Base-by-base conservation (phyloP, 1,139 yeast genomes). In the Wickerhamomyces sp. region DNA sequence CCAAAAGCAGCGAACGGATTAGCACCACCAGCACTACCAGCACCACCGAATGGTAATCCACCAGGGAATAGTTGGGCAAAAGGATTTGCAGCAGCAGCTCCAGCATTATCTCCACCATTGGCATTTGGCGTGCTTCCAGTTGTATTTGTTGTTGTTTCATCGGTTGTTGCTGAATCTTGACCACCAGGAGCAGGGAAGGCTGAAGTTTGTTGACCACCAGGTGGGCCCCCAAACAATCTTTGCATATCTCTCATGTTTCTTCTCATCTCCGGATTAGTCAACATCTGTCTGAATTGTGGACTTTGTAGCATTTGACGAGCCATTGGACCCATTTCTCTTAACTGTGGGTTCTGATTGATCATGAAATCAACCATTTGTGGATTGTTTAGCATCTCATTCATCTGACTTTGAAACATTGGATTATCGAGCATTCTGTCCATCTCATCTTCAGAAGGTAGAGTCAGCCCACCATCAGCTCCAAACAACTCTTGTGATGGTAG, bases 391-490 rank as follows among this genome's bases (percentile, higher is more conserved):
- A 87, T 75, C 33, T 85, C 76, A 52, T 80, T 76, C 86, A 91
- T 77, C 43, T 81, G 73, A 54, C 87, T 88, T 53, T 80, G 87
- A 48, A 86, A 75, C 61, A 75, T 68, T 23, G 97, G 97, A 49
- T 75, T 75, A 23, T 80, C 79, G 81, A 89, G 70, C 84, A 86
- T 76, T 42, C 70, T 67, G 23, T 75, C 65, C 60, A 88, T 52
- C 44, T 83, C 88, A 28, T 83, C 91, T 29, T 86, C 81, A 47
- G 77, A 79, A 8, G 94, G 93, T 53, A 78, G 41, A 28, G 70
- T 73, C 84, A 84, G 74, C 16, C 96, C 97, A 16, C 95, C 95
- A 57, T 89, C 97, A 15, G 96, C 93, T 2, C 96, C 96, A 64
- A 91, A 88, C 82, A 86, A 75, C 31, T 84, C 78, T 1, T 89